phyloP scores from a whole-genome alignment of 345 rosid genomes.

The Cardamine resedifolia region DNA sequence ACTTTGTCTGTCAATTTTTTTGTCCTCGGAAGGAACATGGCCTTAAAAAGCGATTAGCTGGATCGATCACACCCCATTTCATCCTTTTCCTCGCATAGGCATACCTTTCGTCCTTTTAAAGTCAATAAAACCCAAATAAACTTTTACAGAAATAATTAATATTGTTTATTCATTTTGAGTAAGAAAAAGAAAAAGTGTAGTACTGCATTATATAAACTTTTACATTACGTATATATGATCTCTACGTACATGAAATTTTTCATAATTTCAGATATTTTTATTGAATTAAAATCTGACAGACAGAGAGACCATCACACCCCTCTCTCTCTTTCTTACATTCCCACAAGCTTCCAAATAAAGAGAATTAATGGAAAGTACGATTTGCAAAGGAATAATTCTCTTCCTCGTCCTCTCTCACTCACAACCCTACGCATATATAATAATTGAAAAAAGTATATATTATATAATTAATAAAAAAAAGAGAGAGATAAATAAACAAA shows the following conservation, averaged over 20 bases:
- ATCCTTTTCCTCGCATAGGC: slow-evolving; percentile 12
- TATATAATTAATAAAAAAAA: not conserved
- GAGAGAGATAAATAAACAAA: slow-evolving; percentile 38
- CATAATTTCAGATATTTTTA: slow-evolving; percentile 27
- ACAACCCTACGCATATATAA: slow-evolving; percentile 31
- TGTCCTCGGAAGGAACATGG: slow-evolving; percentile 56
- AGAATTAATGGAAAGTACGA: slow-evolving; percentile 91
- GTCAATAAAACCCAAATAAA: slow-evolving; percentile 46
- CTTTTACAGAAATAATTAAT: slow-evolving; percentile 28
- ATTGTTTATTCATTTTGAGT: slow-evolving; percentile 39
- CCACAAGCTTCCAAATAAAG: slow-evolving; percentile 91
- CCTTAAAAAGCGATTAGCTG: slow-evolving; percentile 54
- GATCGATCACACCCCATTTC: slow-evolving; percentile 41
- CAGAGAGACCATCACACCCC: slow-evolving; percentile 36
- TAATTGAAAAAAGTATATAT: not conserved
- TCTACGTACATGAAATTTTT: slow-evolving; percentile 32
- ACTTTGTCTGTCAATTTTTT: slow-evolving; percentile 54
- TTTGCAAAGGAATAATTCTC: slow-evolving; percentile 46
- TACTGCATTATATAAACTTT: slow-evolving; percentile 36
- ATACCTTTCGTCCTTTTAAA: slow-evolving; percentile 47
- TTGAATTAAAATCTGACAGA: slow-evolving; percentile 32
- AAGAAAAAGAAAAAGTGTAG: slow-evolving; percentile 30
- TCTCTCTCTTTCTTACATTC: slow-evolving; percentile 49
- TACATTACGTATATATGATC: slow-evolving; percentile 26
- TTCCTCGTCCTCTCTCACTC: slow-evolving; percentile 38